Evolutionary conservation across 768 basidiomycete species (phyloP).

Genomic region (Leccinum arenicola): DNA sequence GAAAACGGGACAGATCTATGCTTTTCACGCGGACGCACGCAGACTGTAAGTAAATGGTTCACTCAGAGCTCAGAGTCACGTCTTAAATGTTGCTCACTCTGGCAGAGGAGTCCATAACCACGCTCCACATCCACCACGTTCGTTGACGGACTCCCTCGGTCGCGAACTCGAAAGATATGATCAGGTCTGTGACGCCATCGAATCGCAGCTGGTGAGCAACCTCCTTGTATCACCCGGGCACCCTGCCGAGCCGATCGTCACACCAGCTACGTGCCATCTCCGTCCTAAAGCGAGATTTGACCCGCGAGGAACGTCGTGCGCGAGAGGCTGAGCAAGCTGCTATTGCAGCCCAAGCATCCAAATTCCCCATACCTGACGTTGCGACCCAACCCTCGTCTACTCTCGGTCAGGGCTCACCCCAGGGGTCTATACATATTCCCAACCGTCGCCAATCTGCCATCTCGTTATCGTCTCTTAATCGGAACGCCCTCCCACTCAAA

Average conservation of each 20-base stretch:
- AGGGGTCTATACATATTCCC: constrained; percentile 28
- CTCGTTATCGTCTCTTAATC: constrained; percentile 75
- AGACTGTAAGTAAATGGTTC: constrained; percentile 49
- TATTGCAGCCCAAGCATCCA: constrained; percentile 32
- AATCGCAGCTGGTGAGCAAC: constrained; percentile 60
- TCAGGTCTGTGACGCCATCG: constrained; percentile 75
- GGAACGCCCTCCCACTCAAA: constrained; percentile 67
- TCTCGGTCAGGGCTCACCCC: constrained; percentile 35
- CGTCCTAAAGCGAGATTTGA: constrained; percentile 67
- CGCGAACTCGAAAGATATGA: constrained; percentile 78
- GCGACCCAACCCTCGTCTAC: constrained; percentile 27
- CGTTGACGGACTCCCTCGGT: constrained; percentile 61
- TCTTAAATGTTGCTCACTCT: background rate
- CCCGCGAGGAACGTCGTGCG: constrained; percentile 55
- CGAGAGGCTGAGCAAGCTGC: constrained; percentile 42
- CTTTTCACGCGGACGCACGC: constrained; percentile 62
- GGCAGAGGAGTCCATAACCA: constrained; percentile 56
- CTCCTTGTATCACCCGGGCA: background rate
- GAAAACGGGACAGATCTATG: constrained; percentile 69
- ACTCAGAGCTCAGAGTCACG: background rate
- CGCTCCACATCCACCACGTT: constrained; percentile 60
- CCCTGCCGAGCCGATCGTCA: background rate
- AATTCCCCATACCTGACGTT: constrained; percentile 25
- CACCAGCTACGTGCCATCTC: constrained; percentile 66
- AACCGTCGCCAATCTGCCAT: constrained; percentile 72